Conservation (phyloP, 768 basidiomycete species). For the Russula ochroleuca region DNA sequence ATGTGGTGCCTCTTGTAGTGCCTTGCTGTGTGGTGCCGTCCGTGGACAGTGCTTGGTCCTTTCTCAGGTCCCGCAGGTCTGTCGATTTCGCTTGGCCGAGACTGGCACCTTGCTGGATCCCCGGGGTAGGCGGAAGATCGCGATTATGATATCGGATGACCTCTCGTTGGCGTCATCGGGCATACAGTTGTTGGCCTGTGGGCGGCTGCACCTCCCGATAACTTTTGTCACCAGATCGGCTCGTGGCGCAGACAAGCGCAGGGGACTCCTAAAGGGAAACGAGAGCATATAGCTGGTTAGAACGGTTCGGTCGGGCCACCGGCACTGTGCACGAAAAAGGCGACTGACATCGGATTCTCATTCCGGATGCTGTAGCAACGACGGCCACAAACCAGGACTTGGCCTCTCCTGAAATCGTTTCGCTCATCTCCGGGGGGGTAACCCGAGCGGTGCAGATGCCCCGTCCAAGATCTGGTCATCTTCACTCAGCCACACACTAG, state of each 20-base stretch:
- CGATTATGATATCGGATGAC: background rate
- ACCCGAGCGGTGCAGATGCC: conserved; percentile 2
- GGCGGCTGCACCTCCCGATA: background rate
- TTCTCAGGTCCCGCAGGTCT: conserved; percentile 15
- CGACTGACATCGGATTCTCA: background rate
- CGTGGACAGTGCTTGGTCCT: background rate
- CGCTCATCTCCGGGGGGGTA: background rate
- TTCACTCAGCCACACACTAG: conserved; percentile 4
- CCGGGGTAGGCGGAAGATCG: background rate
- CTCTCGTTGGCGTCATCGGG: background rate
- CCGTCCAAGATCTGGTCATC: conserved; percentile 7
- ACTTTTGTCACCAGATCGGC: background rate
- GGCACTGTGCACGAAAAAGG: background rate
- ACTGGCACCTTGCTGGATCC: background rate
- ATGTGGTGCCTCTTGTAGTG: conserved; percentile 10
- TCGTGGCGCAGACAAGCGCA: background rate
- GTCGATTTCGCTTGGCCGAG: background rate
- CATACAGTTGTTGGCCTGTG: background rate
- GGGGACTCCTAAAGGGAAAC: background rate
- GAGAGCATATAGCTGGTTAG: too few relatives aligned
- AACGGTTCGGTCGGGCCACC: background rate
- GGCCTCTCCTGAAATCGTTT: background rate
- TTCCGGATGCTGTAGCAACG: background rate
- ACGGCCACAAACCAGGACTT: background rate
- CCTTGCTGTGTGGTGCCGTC: conserved; percentile 10